Conservation (phyloP, 2,329 filamentous ascomycete genomes). For the Pseudohalonectria lignicola region DNA sequence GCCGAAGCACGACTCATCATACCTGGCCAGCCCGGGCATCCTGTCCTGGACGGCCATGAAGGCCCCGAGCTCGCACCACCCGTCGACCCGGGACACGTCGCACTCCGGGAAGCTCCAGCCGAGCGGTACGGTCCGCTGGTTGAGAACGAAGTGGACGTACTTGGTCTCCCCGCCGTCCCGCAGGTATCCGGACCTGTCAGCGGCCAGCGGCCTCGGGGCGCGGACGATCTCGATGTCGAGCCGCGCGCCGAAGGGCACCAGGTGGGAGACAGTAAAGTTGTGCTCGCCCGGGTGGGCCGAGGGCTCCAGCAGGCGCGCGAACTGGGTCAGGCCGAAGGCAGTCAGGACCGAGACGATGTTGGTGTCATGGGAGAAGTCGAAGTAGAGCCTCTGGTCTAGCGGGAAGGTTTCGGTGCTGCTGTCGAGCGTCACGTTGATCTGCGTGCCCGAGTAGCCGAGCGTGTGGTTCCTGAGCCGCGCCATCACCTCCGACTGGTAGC, state of each 20-base stretch:
- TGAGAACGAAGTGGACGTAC: constrained; percentile 66
- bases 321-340: constrained; percentile 63
- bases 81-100: constrained; percentile 50
- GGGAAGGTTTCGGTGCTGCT: constrained; percentile 60
- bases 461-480: constrained; percentile 60
- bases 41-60: constrained; percentile 53
- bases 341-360: constrained; percentile 61
- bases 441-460: constrained; percentile 43
- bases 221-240: constrained; percentile 66
- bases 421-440: constrained; percentile 62
- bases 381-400: constrained; percentile 60
- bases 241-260: constrained; percentile 62
- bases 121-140: constrained; percentile 62
- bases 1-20: constrained; percentile 56
- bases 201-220: constrained; percentile 50
- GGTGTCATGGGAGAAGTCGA: constrained; percentile 71
- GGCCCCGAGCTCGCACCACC: constrained; percentile 64
- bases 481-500: constrained; percentile 62
- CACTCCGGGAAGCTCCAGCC: constrained; percentile 56
- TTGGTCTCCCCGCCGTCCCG: constrained; percentile 41
- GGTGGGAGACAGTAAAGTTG: constrained; percentile 53
- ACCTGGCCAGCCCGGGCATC: constrained; percentile 47
- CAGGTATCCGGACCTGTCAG: constrained; percentile 41
- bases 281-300: constrained; percentile 43
- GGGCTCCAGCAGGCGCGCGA: constrained; percentile 46